phyloP scores from a whole-genome alignment of 2,329 filamentous ascomycete genomes.

The Monilinia fructicola region DNA sequence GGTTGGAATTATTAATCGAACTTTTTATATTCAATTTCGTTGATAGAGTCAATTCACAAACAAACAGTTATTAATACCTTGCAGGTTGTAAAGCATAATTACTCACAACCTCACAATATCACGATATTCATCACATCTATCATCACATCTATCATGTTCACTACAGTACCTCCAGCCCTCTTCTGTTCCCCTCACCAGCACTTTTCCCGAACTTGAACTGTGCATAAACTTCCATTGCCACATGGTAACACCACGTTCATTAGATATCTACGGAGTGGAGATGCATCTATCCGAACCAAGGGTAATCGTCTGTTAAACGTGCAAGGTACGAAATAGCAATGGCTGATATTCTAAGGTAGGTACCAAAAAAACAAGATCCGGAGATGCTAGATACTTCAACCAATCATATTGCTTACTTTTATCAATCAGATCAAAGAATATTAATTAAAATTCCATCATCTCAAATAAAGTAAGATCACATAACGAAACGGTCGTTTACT shows the following conservation, averaged over 20 bases:
- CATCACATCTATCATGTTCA: neutral
- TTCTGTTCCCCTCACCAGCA: neutral
- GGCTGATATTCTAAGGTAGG: conserved; percentile 5
- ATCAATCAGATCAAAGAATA: neutral
- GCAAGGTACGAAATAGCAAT: conserved; percentile 4
- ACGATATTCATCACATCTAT: neutral
- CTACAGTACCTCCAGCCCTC: neutral
- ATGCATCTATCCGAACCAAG: neutral
- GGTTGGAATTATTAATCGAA: too few species aligned
- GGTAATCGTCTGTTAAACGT: neutral
- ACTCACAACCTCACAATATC: conserved; percentile 6
- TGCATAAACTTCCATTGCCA: neutral
- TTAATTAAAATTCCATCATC: neutral
- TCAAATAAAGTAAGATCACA: neutral
- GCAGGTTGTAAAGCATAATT: too few species aligned
- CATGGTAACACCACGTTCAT: neutral
- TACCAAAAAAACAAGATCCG: neutral
- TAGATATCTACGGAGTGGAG: neutral
- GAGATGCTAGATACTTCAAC: neutral
- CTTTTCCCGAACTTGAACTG: conserved; percentile 1
- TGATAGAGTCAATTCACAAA: too few species aligned
- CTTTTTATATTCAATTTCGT: too few species aligned
- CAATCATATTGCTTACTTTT: neutral
- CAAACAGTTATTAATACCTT: too few species aligned
- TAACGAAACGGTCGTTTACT: too few species aligned